Base-by-base conservation (phyloP, 805 yeast genomes). In the Maudiozyma serrabonitensis region DNA sequence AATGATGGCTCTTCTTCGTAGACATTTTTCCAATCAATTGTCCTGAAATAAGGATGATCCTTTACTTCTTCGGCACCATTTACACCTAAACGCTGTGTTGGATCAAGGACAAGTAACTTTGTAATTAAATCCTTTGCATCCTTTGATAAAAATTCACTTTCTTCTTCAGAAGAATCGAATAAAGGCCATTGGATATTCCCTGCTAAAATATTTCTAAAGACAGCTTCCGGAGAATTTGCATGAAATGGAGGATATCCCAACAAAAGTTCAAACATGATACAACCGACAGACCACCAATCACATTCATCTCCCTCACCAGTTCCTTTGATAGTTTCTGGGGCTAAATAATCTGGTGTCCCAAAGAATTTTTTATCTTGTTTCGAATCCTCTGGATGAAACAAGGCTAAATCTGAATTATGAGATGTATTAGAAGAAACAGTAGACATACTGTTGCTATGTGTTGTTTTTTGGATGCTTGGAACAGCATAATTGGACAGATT, bases 261-360 rank as follows among this genome's bases (percentile, higher is more conserved):
- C 40, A 88, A 62, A 61, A 93, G 84, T 67, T 93, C 99, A 71
- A 91, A 93, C 50, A 91, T 68, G 12, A 93, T 88, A 66, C 98
- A 91, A 0, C 99, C 99, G 34, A 91, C 78, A 2, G 98, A 87
- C 99, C 99, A 93, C 99, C 99, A 81, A 56, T 67, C 71, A 53
- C 68, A 54, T 26, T 82, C 78, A 54, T 81, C 89, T 52, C 82
- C 86, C 63, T 91, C 96, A 0, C 86, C 84, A 1, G 75, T 73
- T 39, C 97, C 98, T 41, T 76, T 72, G 53, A 93, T 88, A 0
- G 96, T 90, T 63, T 93, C 99, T 0, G 99, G 99, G 0, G 99
- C 95, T 39, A 95, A 75, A 66, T 93, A 93, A 64, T 93, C 99
- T 0, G 99, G 99, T 0, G 99, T 93, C 0, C 99, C 99, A 32